Evolutionary conservation across 2,329 filamentous ascomycete species (phyloP).

Genomic region (Clarireedia monteithiana): DNA sequence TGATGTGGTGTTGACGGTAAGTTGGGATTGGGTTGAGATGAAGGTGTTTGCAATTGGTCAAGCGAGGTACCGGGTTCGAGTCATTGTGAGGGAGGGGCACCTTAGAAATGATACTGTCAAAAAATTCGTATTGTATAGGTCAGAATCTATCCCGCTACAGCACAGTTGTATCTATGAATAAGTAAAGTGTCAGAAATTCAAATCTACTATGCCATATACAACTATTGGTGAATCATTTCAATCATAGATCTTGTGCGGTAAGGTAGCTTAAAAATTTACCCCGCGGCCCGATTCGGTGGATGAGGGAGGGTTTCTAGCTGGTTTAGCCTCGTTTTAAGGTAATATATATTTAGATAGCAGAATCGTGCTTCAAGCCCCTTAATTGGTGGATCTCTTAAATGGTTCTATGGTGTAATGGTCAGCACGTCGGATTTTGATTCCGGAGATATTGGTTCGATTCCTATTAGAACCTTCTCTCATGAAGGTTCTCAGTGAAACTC

Average conservation of each 20-base stretch:
- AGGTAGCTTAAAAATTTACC: too few relatives aligned
- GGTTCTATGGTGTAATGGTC: constrained; percentile 10
- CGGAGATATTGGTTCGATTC: constrained; percentile 11
- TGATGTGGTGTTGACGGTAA: not conserved
- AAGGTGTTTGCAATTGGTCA: not conserved
- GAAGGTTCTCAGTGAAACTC: constrained; percentile 1
- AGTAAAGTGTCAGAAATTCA: too few relatives aligned
- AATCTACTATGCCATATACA: too few relatives aligned
- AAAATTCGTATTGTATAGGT: too few relatives aligned
- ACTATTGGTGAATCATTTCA: too few relatives aligned
- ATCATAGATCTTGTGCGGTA: too few relatives aligned
- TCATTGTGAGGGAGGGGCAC: not conserved
- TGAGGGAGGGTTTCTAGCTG: not conserved
- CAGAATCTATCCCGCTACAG: too few relatives aligned
- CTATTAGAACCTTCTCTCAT: constrained; percentile 7
- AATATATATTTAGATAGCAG: not conserved
- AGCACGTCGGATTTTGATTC: not conserved
- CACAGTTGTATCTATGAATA: too few relatives aligned
- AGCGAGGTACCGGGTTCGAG: constrained; percentile 3
- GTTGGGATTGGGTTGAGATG: not conserved
- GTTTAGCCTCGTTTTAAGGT: not conserved
- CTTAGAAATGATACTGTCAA: not conserved
- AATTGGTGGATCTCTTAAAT: not conserved
- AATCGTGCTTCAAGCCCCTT: not conserved
- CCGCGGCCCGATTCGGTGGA: not conserved